Evolutionary conservation across 1,139 yeast genomes (phyloP).

Genomic region (Blastobotrys elegans): DNA sequence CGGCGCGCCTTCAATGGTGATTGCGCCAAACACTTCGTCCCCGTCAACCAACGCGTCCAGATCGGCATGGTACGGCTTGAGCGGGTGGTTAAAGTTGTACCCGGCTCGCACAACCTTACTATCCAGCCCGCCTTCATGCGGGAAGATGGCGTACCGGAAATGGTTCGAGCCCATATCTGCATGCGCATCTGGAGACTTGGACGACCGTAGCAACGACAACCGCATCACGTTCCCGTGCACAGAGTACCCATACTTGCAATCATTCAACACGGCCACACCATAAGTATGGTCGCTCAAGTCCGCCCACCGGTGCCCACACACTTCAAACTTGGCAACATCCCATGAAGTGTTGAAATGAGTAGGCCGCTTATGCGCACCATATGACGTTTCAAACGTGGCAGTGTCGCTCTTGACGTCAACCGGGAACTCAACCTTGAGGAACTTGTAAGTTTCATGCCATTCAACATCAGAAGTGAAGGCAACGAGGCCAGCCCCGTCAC

Average conservation of each 20-base stretch:
- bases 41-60: slow-evolving; percentile 6
- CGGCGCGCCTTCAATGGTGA: slow-evolving; percentile 25
- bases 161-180: slow-evolving; percentile 91
- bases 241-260: slow-evolving; percentile 85
- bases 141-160: slow-evolving; percentile 78
- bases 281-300: slow-evolving; percentile 81
- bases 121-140: slow-evolving; percentile 67
- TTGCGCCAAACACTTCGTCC: slow-evolving; percentile 6
- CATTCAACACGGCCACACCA: slow-evolving; percentile 84
- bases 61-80: slow-evolving; percentile 18
- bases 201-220: slow-evolving; percentile 72
- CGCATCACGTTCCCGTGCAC: slow-evolving; percentile 88
- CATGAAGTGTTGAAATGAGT: slow-evolving; percentile 92
- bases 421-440: slow-evolving; percentile 92
- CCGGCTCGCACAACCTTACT: slow-evolving; percentile 67
- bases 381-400: slow-evolving; percentile 90
- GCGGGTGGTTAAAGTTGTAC: slow-evolving; percentile 70
- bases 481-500: slow-evolving; percentile 31
- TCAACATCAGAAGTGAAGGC: slow-evolving; percentile 65
- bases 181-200: slow-evolving; percentile 85
- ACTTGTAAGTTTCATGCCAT: slow-evolving; percentile 86
- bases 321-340: slow-evolving; percentile 97
- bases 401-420: slow-evolving; percentile 69
- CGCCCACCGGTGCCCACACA: slow-evolving; percentile 89
- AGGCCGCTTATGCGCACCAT: slow-evolving; percentile 84